Conservation (phyloP, 1,284 basidiomycete genomes). For the Trichosporon asahii region DNA sequence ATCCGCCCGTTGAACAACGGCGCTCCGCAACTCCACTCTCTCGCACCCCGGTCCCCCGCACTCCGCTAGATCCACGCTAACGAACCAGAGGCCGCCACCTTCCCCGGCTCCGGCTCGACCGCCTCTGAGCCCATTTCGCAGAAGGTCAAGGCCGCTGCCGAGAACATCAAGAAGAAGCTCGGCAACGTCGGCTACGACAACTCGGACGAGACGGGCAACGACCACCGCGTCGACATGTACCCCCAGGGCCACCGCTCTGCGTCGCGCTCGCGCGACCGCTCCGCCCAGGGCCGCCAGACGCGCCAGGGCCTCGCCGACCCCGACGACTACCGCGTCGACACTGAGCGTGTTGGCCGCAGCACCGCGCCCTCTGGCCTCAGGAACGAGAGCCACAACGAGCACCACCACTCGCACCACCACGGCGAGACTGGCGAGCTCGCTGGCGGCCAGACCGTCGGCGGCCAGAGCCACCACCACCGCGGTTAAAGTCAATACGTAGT, state of each 20-base stretch:
- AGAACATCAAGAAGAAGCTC: constrained; percentile 9
- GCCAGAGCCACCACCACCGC: constrained; percentile 6
- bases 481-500: neutral
- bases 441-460: neutral
- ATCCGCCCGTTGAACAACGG: no score
- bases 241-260: constrained; percentile 1
- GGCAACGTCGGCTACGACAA: constrained; percentile 4
- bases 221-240: constrained; percentile 11
- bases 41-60: neutral
- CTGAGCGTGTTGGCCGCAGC: constrained; percentile 1
- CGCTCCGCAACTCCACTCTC: neutral
- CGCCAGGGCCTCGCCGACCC: neutral
- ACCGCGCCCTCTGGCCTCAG: neutral
- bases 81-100: constrained; percentile 2
- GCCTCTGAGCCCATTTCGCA: neutral
- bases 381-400: neutral
- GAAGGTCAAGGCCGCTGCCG: constrained; percentile 8
- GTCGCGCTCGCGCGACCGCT: constrained; percentile 8
- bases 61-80: neutral
- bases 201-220: neutral
- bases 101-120: constrained; percentile 5
- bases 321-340: constrained; percentile 5
- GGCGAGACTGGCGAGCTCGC: neutral
- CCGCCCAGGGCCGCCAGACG: constrained; percentile 1
- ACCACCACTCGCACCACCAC: constrained; percentile 11